Base-by-base conservation (phyloP, 2,329 filamentous ascomycete species). In the Epichloe brachyelytri region DNA sequence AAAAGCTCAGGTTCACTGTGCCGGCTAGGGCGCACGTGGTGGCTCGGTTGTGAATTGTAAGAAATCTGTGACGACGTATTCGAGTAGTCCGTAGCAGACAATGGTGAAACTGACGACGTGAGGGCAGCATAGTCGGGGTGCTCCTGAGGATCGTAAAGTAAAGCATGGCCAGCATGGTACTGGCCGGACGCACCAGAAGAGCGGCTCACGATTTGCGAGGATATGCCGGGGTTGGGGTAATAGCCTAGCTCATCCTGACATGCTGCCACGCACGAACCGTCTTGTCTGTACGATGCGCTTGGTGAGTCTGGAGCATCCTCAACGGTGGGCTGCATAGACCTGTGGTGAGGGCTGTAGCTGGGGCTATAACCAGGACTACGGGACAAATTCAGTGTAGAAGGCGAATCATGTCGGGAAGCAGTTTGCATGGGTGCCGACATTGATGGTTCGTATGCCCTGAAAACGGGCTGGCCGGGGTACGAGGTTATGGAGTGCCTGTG, bases 261-360 rank as follows among this genome's bases (percentile, higher is more conserved):
- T 17, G 59, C 55, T 30, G 57, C 55, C 45, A 59, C 53, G 41
- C 59, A 58, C 38, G 58, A 55, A 17, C 50, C 56, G 47, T 56
- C 59, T 15, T 62, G 59, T 30, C 59, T 50, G 45, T 58, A 55
- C 7, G 60, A 55, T n/a, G 66, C 62, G 6, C 57, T 57, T 1
- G 71, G 68, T 1, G 76, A 75, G 46, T 82, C 79, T 4, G 80
- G 79, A 5, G 75, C 78, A 55, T 85, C 81, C 60, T 85, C 82
- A 5, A 80, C 79, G 6, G 76, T 82, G 3, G 76, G 78, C 57
- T 82, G 80, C 76, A 80, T 75, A 1, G 74, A 72, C 52, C 71
- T 70, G 58, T 70, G 67, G 40, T 72, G 72, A 38, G 64, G 59
- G 49, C 74, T 75, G 58, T 70, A 73, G n/a, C 61, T 61, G 26